Conservation (phyloP, 2,329 filamentous ascomycete species). For the Colletotrichum caudatum region DNA sequence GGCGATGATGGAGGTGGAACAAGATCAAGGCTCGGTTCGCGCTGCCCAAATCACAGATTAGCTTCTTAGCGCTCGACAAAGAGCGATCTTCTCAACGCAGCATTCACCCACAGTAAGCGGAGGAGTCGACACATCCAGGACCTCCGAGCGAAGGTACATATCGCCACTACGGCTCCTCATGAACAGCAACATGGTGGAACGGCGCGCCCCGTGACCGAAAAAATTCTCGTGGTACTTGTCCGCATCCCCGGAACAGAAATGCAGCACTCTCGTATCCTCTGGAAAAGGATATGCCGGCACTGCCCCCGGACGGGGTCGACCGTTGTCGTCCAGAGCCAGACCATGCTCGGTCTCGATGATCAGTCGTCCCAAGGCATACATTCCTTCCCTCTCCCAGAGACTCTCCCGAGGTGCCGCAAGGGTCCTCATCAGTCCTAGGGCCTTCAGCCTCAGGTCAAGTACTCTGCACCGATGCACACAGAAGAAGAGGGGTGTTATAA, state of each 20-base stretch:
- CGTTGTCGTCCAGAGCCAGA: neutral
- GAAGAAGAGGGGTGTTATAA: constrained; percentile 24
- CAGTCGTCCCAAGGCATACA: constrained; percentile 27
- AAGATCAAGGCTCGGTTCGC: neutral
- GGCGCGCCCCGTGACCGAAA: neutral
- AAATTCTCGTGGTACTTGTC: neutral
- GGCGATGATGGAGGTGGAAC: too few relatives aligned
- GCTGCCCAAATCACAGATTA: neutral
- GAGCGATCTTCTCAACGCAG: neutral
- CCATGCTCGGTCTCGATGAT: constrained; percentile 36
- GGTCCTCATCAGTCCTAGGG: constrained; percentile 47
- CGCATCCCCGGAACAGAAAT: neutral
- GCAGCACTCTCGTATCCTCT: constrained; percentile 10
- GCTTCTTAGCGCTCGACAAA: neutral
- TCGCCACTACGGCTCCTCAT: neutral
- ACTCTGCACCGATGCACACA: constrained; percentile 16
- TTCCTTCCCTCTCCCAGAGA: constrained; percentile 20
- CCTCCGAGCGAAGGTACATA: constrained; percentile 3
- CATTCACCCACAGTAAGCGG: neutral
- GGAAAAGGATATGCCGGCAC: neutral
- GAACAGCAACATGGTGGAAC: neutral
- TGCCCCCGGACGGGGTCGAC: neutral
- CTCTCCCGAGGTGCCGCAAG: constrained; percentile 43
- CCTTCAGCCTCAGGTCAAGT: constrained; percentile 54
- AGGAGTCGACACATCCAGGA: neutral